A percentile compares a stretch with the other conserved stretches of the same genome.
Conservation (phyloP, 179 eudicot genomes). For the Silene vulgaris region DNA sequence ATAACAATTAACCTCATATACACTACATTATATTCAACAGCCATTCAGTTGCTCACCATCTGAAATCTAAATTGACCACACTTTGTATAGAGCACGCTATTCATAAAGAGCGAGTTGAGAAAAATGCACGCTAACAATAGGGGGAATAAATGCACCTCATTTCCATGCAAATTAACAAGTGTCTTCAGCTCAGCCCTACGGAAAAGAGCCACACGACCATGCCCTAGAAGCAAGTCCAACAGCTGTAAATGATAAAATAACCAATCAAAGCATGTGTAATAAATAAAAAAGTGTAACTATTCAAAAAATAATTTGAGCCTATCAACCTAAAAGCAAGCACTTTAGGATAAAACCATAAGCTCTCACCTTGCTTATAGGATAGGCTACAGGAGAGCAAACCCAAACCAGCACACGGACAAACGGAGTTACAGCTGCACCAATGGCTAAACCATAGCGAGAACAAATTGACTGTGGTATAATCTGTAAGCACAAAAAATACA, state of each 20-base stretch:
- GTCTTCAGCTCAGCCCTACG: constrained; percentile 96
- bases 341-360: not conserved
- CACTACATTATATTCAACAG: too few species aligned
- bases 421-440: constrained; percentile 84
- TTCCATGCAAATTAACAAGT: constrained; percentile 81
- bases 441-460: constrained; percentile 81
- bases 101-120: not conserved
- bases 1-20: too few species aligned
- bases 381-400: constrained; percentile 89
- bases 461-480: constrained; percentile 94
- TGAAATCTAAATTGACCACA: not conserved
- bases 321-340: not conserved
- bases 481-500: constrained; percentile 38
- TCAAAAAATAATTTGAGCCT: not conserved
- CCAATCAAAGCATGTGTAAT: constrained; percentile 14
- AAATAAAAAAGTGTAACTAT: not conserved
- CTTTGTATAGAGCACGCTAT: not conserved
- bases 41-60: not conserved
- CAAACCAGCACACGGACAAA: constrained; percentile 86
- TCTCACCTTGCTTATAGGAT: constrained; percentile 60
- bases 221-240: constrained; percentile 68
- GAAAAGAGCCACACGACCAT: constrained; percentile 73
- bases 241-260: constrained; percentile 38
- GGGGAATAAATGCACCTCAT: constrained; percentile 53
- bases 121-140: not conserved